phyloP scores from a whole-genome alignment of 1,139 yeast genomes.

The Hyphopichia buzzinii region DNA sequence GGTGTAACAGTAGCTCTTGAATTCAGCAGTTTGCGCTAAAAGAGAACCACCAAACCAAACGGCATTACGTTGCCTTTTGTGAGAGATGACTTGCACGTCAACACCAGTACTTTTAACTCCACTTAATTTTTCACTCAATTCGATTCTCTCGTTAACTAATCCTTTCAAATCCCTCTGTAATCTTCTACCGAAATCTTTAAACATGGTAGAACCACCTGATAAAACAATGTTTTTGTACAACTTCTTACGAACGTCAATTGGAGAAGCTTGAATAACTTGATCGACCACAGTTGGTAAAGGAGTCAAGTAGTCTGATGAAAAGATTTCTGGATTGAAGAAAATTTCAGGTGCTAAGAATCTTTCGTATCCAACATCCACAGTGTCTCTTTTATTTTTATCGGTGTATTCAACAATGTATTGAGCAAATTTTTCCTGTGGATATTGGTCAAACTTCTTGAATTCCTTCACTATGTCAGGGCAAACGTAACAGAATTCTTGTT shows the following conservation, averaged over 20 bases:
- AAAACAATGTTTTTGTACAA: slow-evolving; percentile 91
- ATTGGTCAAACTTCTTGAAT: slow-evolving; percentile 89
- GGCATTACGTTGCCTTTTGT: slow-evolving; percentile 96
- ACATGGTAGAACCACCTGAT: slow-evolving; percentile 98
- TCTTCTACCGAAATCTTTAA: slow-evolving; percentile 96
- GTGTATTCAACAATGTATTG: slow-evolving; percentile 83
- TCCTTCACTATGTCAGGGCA: slow-evolving; percentile 98
- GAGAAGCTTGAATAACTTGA: slow-evolving; percentile 90
- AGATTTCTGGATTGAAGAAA: slow-evolving; percentile 96
- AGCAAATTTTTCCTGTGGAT: slow-evolving; percentile 85
- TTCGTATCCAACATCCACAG: slow-evolving; percentile 95
- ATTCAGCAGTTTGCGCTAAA: slow-evolving; percentile 95
- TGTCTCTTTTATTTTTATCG: slow-evolving; percentile 62
- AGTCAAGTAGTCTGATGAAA: slow-evolving; percentile 89
- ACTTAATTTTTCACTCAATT: slow-evolving; percentile 72
- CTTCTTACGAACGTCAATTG: slow-evolving; percentile 97
- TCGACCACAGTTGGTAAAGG: slow-evolving; percentile 96
- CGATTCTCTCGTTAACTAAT: slow-evolving; percentile 86
- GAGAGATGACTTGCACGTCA: slow-evolving; percentile 94
- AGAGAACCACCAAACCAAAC: slow-evolving; percentile 99
- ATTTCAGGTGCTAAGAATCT: slow-evolving; percentile 97
- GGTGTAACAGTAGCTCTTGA: slow-evolving; percentile 94
- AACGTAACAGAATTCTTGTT: slow-evolving; percentile 95
- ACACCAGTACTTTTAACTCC: slow-evolving; percentile 92
- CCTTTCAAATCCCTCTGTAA: slow-evolving; percentile 90